Base-by-base conservation (phyloP, 192 early-diverging fungal species). In the Backusella parvicylindrica region DNA sequence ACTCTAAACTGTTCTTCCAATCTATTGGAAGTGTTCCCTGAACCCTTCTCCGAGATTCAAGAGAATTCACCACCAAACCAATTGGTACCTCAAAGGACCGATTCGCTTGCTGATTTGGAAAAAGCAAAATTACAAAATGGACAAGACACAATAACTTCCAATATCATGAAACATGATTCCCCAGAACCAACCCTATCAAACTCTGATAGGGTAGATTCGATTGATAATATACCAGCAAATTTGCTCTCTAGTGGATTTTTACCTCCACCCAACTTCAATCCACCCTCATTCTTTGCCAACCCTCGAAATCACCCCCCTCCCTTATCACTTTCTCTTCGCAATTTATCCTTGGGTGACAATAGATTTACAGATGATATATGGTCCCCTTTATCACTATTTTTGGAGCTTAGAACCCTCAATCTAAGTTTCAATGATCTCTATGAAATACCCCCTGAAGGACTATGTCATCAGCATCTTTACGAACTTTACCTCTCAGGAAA, bases 401-500 rank as follows among this genome's bases (percentile, higher is more conserved):
- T 85, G 6, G 90, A 94, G 73, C 83, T 97, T 23, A 84, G 83
- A 23, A 81, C 89, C 18, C 85, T 97, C 49, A 96, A 97, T 72
- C 77, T 94, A 47, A 89, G 91, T n/a, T 91, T 91, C 70, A 96
- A 96, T 80, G 88, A 91, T 66, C 86, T 97, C 53, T 89, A 89
- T 72, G 94, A 97, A 67, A 87, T 97, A 64, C 95, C 94, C 6
- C 81, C 89, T 1, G 90, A 90, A 70, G 88, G 92, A 4, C 84
- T 93, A 68, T 90, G 84, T 21, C 91, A 87, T 79, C 88, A 88
- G 74, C 88, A 93, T 74, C 75, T 96, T 56, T 83, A 79, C 9
- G 94, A 95, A 72, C 81, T 97, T 37, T 93, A 95, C 77, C 72
- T 97, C 49, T 91, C 91, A 12, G 95, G 96, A 6, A 96, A 96